Conservation (phyloP, 768 basidiomycete species). For the Psilocybe azurescens region DNA sequence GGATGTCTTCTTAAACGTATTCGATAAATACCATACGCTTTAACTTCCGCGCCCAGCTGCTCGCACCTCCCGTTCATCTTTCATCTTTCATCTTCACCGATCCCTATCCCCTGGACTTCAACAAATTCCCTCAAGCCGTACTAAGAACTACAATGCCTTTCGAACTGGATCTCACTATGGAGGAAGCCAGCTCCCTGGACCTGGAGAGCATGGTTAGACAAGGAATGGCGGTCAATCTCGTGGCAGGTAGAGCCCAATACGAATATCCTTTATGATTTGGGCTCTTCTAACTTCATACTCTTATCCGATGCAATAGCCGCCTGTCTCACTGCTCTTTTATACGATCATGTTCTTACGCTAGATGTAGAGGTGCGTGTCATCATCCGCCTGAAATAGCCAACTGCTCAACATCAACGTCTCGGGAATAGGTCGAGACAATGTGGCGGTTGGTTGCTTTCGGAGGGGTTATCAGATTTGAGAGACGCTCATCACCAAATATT, state of each 20-base stretch:
- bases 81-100: too few species aligned
- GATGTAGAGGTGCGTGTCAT: slow-evolving; percentile 27
- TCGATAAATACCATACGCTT: neutral
- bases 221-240: slow-evolving; percentile 30
- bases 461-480: too few species aligned
- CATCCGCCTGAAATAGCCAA: neutral
- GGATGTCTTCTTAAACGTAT: neutral
- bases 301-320: slow-evolving; percentile 15
- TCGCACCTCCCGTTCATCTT: neutral
- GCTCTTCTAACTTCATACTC: neutral
- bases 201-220: slow-evolving; percentile 21
- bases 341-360: slow-evolving; percentile 30
- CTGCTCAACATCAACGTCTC: neutral
- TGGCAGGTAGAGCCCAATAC: slow-evolving; percentile 24
- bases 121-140: neutral
- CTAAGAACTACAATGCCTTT: neutral
- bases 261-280: neutral
- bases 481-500: too few species aligned
- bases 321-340: slow-evolving; percentile 30
- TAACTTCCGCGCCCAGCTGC: neutral
- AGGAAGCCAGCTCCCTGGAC: neutral
- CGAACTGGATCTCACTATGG: neutral
- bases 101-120: neutral
- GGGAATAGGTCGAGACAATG: slow-evolving; percentile 23
- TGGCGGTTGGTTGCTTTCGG: slow-evolving; percentile 27